Evolutionary conservation across 768 basidiomycete species (phyloP), one percentile per base, ranked within the genome.

Genomic region (Termitomyces sp.): DNA sequence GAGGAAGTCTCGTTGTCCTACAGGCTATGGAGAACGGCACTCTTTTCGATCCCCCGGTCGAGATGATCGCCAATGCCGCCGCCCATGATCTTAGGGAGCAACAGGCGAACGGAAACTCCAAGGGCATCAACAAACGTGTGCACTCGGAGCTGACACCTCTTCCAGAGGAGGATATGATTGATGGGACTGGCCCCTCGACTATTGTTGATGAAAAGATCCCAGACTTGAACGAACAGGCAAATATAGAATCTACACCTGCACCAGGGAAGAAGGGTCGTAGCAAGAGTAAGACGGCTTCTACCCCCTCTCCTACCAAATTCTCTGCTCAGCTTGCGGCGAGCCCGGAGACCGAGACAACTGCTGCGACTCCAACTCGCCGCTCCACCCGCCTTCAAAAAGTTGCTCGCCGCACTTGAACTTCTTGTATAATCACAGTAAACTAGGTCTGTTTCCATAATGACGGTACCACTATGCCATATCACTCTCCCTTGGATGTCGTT

Each of bases 41-140:
- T 33, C 72, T 83, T 9, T 74, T 76, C 0, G 79, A 82, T 59
- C 85, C 84, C 22, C 80, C 83, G 26, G 76, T 73, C 69, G 84
- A 87, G 64, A 84, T 87, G 81, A 74, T 84, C 14, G 70, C 71
- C 34, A 69, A 75, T 46, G 76, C 73, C 13, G 67, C 61, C 26
- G 64, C 71, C 50, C 73, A 71, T 56, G 63, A 68, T 27, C 57
- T 55, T 22, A 46, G 57, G 27, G 56, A 62, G 10, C 46, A 53
- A 56, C 68, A 67, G 33, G 58, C 63, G 50, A 53, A 56, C 14
- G 64, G 61, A 36, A 55, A 39, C 18, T 34, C 55, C 36, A 74
- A 69, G 47, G 74, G 69, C 27, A 62, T 60, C 45, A 73, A 73
- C 40, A 82, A 81, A 65, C 78, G 80, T 42, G 62, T 76, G 5